Evolutionary conservation across 2,329 filamentous ascomycete genomes (phyloP), one percentile per base, ranked within the genome.

Genomic region (Tothia fuscella): DNA sequence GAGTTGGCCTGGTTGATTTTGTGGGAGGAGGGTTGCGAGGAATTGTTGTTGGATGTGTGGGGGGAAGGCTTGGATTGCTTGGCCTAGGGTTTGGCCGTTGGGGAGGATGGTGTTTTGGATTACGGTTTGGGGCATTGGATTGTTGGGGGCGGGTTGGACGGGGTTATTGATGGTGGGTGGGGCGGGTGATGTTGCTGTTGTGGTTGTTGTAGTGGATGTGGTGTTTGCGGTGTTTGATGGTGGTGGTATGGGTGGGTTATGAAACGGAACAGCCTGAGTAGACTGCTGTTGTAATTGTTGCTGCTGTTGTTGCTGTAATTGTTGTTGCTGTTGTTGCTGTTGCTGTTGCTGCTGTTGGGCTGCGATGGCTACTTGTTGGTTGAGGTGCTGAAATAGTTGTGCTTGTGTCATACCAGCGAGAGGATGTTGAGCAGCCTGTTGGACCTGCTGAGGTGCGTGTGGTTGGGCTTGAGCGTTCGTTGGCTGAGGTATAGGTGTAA

Each of bases 251-350:
- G 33, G 19, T 14, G 41, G n/a, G 14, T 32, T 33, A n/a, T n/a
- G n/a, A n/a, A n/a, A n/a, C n/a, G n/a, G n/a, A n/a, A n/a, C n/a
- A n/a, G n/a, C n/a, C n/a, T n/a, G n/a, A n/a, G n/a, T n/a, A n/a
- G n/a, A n/a, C n/a, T n/a, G n/a, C n/a, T n/a, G n/a, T n/a, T n/a
- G n/a, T n/a, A 43, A n/a, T 17, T 36, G 49, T 6, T 51, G 30
- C 1, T 49, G 47, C 19, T 47, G 22, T 16, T 43, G 43, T 19
- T 17, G 13, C 14, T 46, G 43, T 33, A 37, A 22, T 30, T 32
- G 42, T 16, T 25, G 29, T 13, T 30, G 21, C 21, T 43, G 41
- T n/a, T 30, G 29, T 20, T n/a, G 17, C 26, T 26, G 19, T 14
- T 29, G 38, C 16, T 40, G 38, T 20, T 40, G 38, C 26, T 29